Evolutionary conservation across 257 asterid species (phyloP), one percentile per base, ranked within the genome.

Genomic region (Nicotiana undulata): DNA sequence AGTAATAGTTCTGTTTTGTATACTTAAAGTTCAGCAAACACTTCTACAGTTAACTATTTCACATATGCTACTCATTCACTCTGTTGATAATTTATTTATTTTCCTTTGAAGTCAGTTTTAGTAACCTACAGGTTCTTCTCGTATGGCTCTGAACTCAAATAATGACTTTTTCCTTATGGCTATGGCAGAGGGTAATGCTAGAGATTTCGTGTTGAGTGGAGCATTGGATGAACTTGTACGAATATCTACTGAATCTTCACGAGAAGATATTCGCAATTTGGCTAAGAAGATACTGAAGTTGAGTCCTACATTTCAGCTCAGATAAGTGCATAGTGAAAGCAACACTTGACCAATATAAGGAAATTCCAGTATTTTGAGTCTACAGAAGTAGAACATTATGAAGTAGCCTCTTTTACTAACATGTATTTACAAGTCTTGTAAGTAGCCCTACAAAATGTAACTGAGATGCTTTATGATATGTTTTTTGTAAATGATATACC

Each of bases 211-310:
- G 76, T 88, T 83, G 52, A 51, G 81, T 34, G 98, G 98, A 17
- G 97, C 91, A 40, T 65, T 90, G 84, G 88, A 88, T 74, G 95
- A 93, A 83, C 88, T 94, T 80, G 58, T 85, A 2, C 88, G 86
- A 72, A 93, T 94, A 89, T 90, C 98, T 0, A 86, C 83, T 1
- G 89, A 86, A 85, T 94, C 98, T 13, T 85, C 87, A 3, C 87
- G 93, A 86, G 98, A 94, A 56, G 98, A 94, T 83, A 92, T 94
- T 32, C 98, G 98, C 60, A 94, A 88, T 82, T 86, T 94, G 93
- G 98, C 97, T 11, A 93, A 91, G 89, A 94, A 92, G 87, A 87
- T 93, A 15, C 78, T 94, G n/a, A 83, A 90, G 83, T 66, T 80
- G 85, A 90, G 85, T 70, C 79, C 92, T 58, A 81, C 89, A 44